These are phyloP conservation scores for Drechslera avenae DNA, from an alignment of 2,329 filamentous ascomycete genomes.

Conservation along the genomic window DNA sequence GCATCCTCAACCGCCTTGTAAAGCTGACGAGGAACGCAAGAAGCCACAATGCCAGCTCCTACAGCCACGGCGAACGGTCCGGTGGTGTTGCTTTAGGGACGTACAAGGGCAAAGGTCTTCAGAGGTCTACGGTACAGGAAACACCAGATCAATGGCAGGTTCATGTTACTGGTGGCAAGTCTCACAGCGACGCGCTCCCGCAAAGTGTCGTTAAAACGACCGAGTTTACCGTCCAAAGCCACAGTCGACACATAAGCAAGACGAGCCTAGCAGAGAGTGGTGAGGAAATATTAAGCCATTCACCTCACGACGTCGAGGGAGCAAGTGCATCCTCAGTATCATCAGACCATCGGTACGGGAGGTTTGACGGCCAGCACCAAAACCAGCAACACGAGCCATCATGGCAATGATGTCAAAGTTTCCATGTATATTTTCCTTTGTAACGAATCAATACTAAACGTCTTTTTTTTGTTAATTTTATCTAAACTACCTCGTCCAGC, in stretches of 20 bases:
- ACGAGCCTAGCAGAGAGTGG: slow-evolving; percentile 22
- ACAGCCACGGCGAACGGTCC: slow-evolving; percentile 13
- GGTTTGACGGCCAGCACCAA: slow-evolving; percentile 12
- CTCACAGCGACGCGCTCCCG: slow-evolving; percentile 10
- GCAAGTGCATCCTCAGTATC: slow-evolving; percentile 20
- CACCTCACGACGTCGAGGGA: slow-evolving; percentile 14
- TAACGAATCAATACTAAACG: background rate
- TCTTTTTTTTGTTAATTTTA: too few species aligned
- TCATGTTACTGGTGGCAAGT: slow-evolving; percentile 18
- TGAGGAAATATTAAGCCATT: slow-evolving; percentile 18
- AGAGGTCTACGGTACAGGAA: slow-evolving; percentile 16
- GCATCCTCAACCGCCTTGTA: slow-evolving; percentile 52
- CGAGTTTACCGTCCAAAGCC: slow-evolving; percentile 27
- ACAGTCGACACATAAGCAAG: slow-evolving; percentile 18
- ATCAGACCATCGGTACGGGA: slow-evolving; percentile 18
- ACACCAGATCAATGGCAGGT: slow-evolving; percentile 20
- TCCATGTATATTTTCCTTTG: background rate
- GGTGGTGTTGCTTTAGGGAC: slow-evolving; percentile 19
- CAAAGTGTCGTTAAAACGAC: slow-evolving; percentile 26
- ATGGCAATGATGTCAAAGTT: background rate
- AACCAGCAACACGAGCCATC: background rate
- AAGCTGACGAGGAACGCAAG: slow-evolving; percentile 9
- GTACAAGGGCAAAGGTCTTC: slow-evolving; percentile 12
- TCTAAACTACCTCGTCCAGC: too few species aligned
- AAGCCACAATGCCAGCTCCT: slow-evolving; percentile 17